These are phyloP conservation scores for Podosphaera xanthii DNA, from an alignment of 2,329 filamentous ascomycete species.

Conservation along the genomic window DNA sequence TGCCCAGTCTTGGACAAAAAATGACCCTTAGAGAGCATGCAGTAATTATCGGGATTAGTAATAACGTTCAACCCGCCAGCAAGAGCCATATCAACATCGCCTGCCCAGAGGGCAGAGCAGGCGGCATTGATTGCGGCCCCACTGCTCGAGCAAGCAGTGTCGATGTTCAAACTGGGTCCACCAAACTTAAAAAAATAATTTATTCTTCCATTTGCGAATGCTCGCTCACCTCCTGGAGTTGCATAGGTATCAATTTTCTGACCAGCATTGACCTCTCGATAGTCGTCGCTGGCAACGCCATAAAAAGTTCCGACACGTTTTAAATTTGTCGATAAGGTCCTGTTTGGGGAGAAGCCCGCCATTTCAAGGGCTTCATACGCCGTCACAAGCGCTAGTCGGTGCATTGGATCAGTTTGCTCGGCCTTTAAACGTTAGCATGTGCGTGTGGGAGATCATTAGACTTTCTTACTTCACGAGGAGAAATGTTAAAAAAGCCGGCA, in stretches of 20 bases:
- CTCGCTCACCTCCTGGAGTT: conserved; percentile 14
- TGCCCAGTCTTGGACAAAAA: conserved; percentile 19
- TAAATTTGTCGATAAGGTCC: conserved; percentile 21
- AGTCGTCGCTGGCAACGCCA: conserved; percentile 16
- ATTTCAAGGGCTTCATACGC: conserved; percentile 67
- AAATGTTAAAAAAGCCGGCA: conserved; percentile 75
- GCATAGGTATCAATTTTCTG: conserved; percentile 16
- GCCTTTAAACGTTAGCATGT: not conserved
- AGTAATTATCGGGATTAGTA: conserved; percentile 14
- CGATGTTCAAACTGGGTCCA: conserved; percentile 20
- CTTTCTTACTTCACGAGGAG: conserved; percentile 44
- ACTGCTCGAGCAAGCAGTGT: conserved; percentile 21
- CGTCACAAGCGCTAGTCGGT: conserved; percentile 50
- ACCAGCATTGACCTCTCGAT: conserved; percentile 15
- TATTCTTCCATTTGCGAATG: conserved; percentile 17
- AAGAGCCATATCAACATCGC: conserved; percentile 15
- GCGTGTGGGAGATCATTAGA: not conserved
- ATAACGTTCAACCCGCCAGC: conserved; percentile 14
- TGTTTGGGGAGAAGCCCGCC: conserved; percentile 40
- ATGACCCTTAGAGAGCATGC: conserved; percentile 14
- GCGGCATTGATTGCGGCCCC: conserved; percentile 17
- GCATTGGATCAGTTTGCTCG: conserved; percentile 55
- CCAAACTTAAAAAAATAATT: conserved; percentile 22
- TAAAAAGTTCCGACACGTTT: conserved; percentile 16
- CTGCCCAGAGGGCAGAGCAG: conserved; percentile 12